Conservation (phyloP, 1,284 basidiomycete genomes). For the Lignosus rhinocerotis region DNA sequence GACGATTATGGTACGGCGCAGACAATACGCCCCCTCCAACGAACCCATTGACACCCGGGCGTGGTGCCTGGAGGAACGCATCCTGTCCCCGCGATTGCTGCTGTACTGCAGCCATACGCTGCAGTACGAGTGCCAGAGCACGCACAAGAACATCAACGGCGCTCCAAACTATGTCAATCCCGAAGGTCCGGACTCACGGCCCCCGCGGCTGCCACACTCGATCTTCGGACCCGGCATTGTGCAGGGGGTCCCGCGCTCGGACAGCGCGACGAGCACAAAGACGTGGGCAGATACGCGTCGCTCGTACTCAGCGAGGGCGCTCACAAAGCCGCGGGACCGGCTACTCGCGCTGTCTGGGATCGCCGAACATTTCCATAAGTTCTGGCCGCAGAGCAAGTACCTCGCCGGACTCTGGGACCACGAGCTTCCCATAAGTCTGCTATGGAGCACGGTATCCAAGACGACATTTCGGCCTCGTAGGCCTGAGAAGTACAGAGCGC, state of each 20-base stretch:
- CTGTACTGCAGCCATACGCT: constrained; percentile 1
- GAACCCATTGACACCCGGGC: constrained; percentile 2
- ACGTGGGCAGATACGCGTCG: background rate
- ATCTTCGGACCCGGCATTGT: background rate
- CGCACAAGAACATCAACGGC: background rate
- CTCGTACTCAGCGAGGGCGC: background rate
- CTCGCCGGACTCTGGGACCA: background rate
- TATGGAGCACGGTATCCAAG: background rate
- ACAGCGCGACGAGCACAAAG: background rate
- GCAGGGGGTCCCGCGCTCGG: background rate
- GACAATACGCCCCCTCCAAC: too few species aligned
- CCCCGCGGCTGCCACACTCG: background rate
- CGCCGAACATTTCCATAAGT: constrained; percentile 1
- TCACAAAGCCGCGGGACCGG: background rate
- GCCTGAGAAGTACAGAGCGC: background rate
- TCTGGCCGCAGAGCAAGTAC: background rate
- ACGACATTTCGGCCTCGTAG: background rate
- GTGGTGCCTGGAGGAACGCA: constrained; percentile 2
- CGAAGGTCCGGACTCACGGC: background rate
- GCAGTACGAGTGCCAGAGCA: constrained; percentile 6
- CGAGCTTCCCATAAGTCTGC: background rate
- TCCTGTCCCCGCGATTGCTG: constrained; percentile 1
- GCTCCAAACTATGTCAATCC: background rate
- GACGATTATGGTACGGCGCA: background rate
- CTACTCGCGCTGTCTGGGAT: background rate